Base-by-base conservation (phyloP, 257 asterid species). In the Hygrophila difformis region DNA sequence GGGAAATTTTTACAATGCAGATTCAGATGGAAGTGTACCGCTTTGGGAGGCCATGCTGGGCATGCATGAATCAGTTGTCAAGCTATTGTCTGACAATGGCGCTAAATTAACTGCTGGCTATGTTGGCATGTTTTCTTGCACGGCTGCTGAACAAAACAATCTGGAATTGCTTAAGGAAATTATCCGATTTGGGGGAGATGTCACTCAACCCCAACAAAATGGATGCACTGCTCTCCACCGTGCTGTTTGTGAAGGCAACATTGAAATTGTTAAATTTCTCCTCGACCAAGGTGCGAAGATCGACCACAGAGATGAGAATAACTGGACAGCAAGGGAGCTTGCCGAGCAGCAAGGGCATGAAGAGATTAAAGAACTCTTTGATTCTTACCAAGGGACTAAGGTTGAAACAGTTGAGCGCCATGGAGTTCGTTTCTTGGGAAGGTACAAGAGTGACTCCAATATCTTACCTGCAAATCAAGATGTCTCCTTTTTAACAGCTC, bases 261-360 rank as follows among this genome's bases (percentile, higher is more conserved):
- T 60, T 0, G 82, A 70, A 26, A 70, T 76, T 3, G 82, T 79
- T 34, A 70, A 65, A 17, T 79, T 48, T 29, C 73, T 79, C 1
- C 38, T 79, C 3, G 70, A 62, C 5, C 70, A 67, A 16, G 75
- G 82, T 2, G 77, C 77, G 0, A 55, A 63, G 41, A 46, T 67
- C 11, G 69, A 72, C n/a, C n/a, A 24, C 1, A 24, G 41, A 2
- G 79, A 75, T 15, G 72, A 42, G 12, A 46, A 49, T 20, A 79
- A 82, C 1, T 62, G 79, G 77, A 66, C 79, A 6, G 44, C 89
- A 1, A 44, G 71, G 35, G 79, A 59, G 12, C 68, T 79, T 39
- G 81, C 81, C 0, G 84, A 67, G 38, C 81, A 75, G 54, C 84
- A 79, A 51, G 81, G 84, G 1, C 84, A 75, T 5, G 77, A 75